These are phyloP conservation scores for Kwoniella sp. DNA, from an alignment of 768 basidiomycete species.

Conservation along the genomic window DNA sequence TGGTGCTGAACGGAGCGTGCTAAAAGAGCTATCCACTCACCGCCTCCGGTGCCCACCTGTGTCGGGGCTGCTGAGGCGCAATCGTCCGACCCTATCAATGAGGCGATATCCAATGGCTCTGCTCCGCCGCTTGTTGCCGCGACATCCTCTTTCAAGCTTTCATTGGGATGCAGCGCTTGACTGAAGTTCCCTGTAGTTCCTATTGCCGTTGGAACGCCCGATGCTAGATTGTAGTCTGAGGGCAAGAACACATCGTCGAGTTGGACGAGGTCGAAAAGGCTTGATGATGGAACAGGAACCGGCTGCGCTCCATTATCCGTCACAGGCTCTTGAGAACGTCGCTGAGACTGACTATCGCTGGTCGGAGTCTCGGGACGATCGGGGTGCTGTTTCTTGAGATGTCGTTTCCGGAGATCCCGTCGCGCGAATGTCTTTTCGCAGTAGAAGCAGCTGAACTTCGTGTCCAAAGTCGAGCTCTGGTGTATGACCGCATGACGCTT, in stretches of 20 bases:
- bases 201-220: no score
- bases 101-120: no score
- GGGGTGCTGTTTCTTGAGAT: slow-evolving; percentile 10
- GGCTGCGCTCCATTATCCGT: no score
- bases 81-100: no score
- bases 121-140: no score
- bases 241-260: neutral
- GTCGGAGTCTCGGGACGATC: slow-evolving; percentile 1
- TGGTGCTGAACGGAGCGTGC: no score
- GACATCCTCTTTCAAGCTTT: neutral
- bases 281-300: neutral
- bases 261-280: slow-evolving; percentile 3
- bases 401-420: slow-evolving; percentile 7
- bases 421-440: slow-evolving; percentile 3
- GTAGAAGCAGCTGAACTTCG: slow-evolving; percentile 4
- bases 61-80: no score
- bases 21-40: no score
- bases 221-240: slow-evolving; percentile 1
- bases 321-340: no score
- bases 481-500: slow-evolving; percentile 8
- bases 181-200: neutral
- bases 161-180: neutral
- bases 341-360: neutral
- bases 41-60: no score
- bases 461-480: neutral